Percentiles rank a stretch among this genome's conserved stretches.
phyloP scores from a whole-genome alignment of 805 yeast genomes.

The Yarrowia porcina region DNA sequence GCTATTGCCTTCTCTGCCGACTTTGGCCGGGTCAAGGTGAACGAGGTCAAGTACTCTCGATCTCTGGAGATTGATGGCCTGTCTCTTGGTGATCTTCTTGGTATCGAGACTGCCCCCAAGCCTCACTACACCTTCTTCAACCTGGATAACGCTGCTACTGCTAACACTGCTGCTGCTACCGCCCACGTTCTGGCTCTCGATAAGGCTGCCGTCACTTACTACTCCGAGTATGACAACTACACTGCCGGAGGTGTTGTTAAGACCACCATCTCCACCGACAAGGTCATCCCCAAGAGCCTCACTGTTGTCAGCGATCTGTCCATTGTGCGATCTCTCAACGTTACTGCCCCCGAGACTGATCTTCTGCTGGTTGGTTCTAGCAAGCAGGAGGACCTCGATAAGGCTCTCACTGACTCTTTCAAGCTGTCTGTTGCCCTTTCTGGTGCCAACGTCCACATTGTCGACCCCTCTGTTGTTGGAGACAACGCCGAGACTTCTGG shows the following conservation, averaged over 20 bases:
- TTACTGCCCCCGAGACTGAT: constrained; percentile 55
- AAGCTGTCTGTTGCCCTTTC: constrained; percentile 53
- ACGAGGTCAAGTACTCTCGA: constrained; percentile 33
- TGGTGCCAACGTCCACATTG: constrained; percentile 50
- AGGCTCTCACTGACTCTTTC: constrained; percentile 52
- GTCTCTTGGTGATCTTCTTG: constrained; percentile 30
- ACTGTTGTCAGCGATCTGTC: constrained; percentile 57
- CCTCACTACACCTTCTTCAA: constrained; percentile 58
- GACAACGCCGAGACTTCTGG: constrained; percentile 72
- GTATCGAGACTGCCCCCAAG: constrained; percentile 40
- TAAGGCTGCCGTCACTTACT: constrained; percentile 51
- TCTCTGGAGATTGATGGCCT: constrained; percentile 28
- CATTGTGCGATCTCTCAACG: constrained; percentile 57
- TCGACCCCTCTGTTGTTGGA: constrained; percentile 63
- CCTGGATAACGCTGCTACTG: constrained; percentile 55
- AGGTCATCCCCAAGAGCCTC: constrained; percentile 46
- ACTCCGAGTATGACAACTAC: constrained; percentile 68
- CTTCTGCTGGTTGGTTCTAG: constrained; percentile 57
- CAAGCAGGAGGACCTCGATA: constrained; percentile 37
- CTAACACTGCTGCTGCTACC: constrained; percentile 57
- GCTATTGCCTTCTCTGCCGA: constrained; percentile 45
- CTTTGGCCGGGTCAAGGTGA: constrained; percentile 27
- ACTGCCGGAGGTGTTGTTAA: constrained; percentile 73
- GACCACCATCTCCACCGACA: constrained; percentile 44
- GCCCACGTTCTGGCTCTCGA: constrained; percentile 65